Evolutionary conservation across 176 grass and related monocot species (phyloP).

Genomic region (Ampelocalamus luodianensis): DNA sequence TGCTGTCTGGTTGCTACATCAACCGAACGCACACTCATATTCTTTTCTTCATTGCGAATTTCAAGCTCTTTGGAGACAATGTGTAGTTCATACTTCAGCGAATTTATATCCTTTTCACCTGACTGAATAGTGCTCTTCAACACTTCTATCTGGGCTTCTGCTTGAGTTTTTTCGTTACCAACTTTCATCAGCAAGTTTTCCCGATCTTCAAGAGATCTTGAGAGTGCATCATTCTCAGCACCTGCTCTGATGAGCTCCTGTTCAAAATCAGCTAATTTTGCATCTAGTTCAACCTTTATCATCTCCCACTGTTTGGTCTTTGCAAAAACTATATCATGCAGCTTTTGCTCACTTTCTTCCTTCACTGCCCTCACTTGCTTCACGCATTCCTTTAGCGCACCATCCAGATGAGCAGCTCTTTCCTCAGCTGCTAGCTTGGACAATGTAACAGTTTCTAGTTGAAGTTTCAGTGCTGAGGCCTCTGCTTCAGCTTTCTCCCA

Average conservation of each 20-base stretch:
- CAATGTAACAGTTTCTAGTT: slow-evolving; percentile 90
- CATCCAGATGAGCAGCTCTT: slow-evolving; percentile 87
- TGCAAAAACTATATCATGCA: slow-evolving; percentile 92
- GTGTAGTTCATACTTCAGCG: slow-evolving; percentile 94
- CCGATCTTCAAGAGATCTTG: slow-evolving; percentile 76
- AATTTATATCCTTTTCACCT: slow-evolving; percentile 85
- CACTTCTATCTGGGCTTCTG: slow-evolving; percentile 86
- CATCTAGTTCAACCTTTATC: slow-evolving; percentile 82
- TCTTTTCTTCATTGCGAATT: slow-evolving; percentile 98
- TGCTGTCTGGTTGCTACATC: slow-evolving; percentile 93
- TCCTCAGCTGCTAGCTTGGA: slow-evolving; percentile 88
- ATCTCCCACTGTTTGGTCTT: slow-evolving; percentile 98
- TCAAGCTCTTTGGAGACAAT: slow-evolving; percentile 94
- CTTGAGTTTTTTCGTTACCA: slow-evolving; percentile 82
- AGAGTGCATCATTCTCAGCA: slow-evolving; percentile 89
- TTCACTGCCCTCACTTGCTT: slow-evolving; percentile 95
- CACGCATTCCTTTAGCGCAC: slow-evolving; percentile 97
- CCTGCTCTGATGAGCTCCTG: slow-evolving; percentile 82
- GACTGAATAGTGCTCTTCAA: slow-evolving; percentile 81
- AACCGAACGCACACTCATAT: slow-evolving; percentile 92
- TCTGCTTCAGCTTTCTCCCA: slow-evolving; percentile 99
- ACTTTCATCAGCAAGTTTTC: slow-evolving; percentile 80
- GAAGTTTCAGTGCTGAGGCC: slow-evolving; percentile 83
- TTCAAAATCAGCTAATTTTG: slow-evolving; percentile 77
- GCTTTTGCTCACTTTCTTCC: slow-evolving; percentile 97